These are phyloP conservation scores for Perilla frutescens DNA, from an alignment of 257 asterid species.

Conservation along the genomic window DNA sequence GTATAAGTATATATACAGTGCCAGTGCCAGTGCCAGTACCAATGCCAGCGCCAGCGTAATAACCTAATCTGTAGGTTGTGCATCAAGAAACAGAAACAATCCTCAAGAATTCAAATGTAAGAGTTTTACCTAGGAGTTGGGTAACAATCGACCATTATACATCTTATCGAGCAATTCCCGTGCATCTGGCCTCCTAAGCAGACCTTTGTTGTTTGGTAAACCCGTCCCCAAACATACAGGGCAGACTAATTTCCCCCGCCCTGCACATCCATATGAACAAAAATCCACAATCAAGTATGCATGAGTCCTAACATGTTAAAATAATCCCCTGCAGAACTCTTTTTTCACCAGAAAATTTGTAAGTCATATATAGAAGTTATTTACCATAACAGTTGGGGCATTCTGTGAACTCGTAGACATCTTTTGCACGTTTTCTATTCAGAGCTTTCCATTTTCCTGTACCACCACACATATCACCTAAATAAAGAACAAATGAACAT, in stretches of 20 bases:
- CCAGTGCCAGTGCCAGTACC: neutral
- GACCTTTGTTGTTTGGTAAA: constrained; percentile 91
- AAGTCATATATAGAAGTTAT: constrained; percentile 14
- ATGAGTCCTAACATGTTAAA: neutral
- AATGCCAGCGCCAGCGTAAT: neutral
- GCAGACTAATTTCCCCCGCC: constrained; percentile 92
- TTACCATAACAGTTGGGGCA: constrained; percentile 99
- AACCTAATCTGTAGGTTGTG: neutral
- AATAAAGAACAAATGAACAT: constrained; percentile 55
- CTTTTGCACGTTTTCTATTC: constrained; percentile 95
- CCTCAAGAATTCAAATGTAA: neutral
- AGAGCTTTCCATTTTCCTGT: constrained; percentile 99
- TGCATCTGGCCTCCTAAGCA: constrained; percentile 94
- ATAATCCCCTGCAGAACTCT: too few relatives aligned
- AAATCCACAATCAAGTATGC: neutral
- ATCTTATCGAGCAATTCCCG: constrained; percentile 79
- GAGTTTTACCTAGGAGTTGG: constrained; percentile 63
- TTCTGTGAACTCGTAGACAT: constrained; percentile 92
- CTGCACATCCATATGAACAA: constrained; percentile 41
- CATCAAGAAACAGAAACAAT: neutral
- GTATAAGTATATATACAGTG: neutral
- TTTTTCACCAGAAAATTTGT: neutral
- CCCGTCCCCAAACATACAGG: constrained; percentile 98
- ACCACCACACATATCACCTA: constrained; percentile 99
- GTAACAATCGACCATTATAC: constrained; percentile 91